Conservation (phyloP, 2,329 filamentous ascomycete species). For the Ambrosiella xylebori region DNA sequence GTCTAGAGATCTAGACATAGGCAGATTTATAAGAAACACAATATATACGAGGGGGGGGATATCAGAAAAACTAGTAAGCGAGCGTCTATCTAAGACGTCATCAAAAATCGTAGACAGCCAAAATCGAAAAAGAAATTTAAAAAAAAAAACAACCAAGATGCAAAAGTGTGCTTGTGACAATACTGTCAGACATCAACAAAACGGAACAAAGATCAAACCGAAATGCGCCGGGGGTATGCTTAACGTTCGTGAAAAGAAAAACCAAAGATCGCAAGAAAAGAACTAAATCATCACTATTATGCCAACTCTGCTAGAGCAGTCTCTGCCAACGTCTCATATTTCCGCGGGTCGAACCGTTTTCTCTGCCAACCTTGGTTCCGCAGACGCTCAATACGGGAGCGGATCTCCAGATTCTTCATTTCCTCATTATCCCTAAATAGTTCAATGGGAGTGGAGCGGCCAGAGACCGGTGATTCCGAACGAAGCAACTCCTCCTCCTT, state of each 20-base stretch:
- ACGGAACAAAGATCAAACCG: conserved; percentile 1
- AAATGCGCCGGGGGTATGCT: background rate
- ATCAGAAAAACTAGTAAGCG: conserved; percentile 1
- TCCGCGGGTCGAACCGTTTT: conserved; percentile 34
- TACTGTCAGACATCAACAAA: conserved; percentile 1
- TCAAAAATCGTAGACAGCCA: background rate
- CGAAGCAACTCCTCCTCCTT: conserved; percentile 9
- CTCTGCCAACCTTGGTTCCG: conserved; percentile 38
- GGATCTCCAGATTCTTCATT: conserved; percentile 25
- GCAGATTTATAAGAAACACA: background rate
- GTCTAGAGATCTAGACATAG: background rate
- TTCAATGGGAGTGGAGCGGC: conserved; percentile 13
- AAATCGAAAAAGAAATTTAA: conserved; percentile 5
- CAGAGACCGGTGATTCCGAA: conserved; percentile 10
- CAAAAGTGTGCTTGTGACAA: background rate
- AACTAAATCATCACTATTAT: background rate
- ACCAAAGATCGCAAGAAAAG: conserved; percentile 2
- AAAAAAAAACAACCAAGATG: conserved; percentile 1
- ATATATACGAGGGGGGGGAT: background rate
- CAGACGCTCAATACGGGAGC: conserved; percentile 36
- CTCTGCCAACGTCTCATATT: conserved; percentile 36
- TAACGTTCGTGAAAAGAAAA: background rate
- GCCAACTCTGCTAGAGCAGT: conserved; percentile 33
- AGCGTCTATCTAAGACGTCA: conserved; percentile 4
- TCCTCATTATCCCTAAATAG: conserved; percentile 20